phyloP scores from a whole-genome alignment of 2,329 filamentous ascomycete genomes.

The Pseudocercospora fuligena region DNA sequence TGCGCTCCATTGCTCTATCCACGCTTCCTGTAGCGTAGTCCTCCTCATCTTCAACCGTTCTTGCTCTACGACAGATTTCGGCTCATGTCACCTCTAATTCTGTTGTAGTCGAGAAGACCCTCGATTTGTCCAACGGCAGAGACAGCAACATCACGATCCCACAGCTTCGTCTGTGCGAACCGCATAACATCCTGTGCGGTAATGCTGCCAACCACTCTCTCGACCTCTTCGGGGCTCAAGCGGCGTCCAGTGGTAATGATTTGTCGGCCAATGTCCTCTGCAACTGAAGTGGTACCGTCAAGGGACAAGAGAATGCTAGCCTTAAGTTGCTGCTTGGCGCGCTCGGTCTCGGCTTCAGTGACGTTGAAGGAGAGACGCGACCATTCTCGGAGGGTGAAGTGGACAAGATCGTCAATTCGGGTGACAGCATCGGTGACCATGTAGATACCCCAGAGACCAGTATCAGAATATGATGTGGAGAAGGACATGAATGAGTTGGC shows the following conservation, averaged over 20 bases:
- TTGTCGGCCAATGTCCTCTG: constrained; percentile 98
- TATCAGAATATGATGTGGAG: constrained; percentile 99
- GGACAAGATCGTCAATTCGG: constrained; percentile 89
- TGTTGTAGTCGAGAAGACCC: constrained; percentile 76
- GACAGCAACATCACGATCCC: constrained; percentile 96
- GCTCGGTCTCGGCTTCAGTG: constrained; percentile 88
- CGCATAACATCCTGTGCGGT: constrained; percentile 97
- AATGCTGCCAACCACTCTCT: constrained; percentile 85
- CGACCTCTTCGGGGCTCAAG: constrained; percentile 89
- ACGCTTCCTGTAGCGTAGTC: constrained; percentile 6
- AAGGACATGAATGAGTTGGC: constrained; percentile 99
- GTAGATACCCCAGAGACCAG: constrained; percentile 99
- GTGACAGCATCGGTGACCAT: constrained; percentile 89
- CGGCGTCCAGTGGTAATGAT: constrained; percentile 96
- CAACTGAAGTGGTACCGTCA: constrained; percentile 94
- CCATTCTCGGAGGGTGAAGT: constrained; percentile 99
- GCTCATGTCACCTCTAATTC: constrained; percentile 83
- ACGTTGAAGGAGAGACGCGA: constrained; percentile 90
- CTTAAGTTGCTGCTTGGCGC: constrained; percentile 98
- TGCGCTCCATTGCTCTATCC: constrained; percentile 15
- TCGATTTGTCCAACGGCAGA: constrained; percentile 93
- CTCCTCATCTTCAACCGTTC: neutral
- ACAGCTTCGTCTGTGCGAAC: constrained; percentile 92
- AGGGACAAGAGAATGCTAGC: constrained; percentile 96
- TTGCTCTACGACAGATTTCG: constrained; percentile 63